Percentiles rank a stretch among this genome's conserved stretches.
phyloP scores from a whole-genome alignment of 352 stramenopile species.

The Phytophthora nicotianae region DNA sequence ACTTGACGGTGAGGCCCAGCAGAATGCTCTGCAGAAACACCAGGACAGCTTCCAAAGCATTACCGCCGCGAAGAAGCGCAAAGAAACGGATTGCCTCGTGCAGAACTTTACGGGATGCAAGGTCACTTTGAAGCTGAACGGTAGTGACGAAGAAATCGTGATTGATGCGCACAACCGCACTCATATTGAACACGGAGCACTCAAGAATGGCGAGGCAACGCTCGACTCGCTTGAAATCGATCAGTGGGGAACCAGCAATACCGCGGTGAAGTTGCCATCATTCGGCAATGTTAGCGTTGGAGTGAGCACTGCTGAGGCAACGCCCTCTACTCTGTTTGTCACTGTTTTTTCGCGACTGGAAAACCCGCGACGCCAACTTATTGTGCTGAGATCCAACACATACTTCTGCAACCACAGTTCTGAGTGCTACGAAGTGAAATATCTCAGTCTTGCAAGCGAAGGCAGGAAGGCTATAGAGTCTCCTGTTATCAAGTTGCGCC shows the following conservation, averaged over 20 bases:
- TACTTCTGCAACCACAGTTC: slow-evolving; percentile 85
- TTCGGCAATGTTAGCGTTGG: slow-evolving; percentile 73
- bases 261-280: slow-evolving; percentile 43
- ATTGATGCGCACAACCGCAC: slow-evolving; percentile 54
- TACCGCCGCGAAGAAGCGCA: slow-evolving; percentile 41
- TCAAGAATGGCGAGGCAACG: slow-evolving; percentile 44
- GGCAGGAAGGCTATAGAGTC: slow-evolving; percentile 57
- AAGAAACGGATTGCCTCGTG: slow-evolving; percentile 61
- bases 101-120: slow-evolving; percentile 78
- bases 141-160: slow-evolving; percentile 44
- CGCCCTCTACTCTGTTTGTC: slow-evolving; percentile 62
- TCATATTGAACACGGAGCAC: slow-evolving; percentile 46
- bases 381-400: slow-evolving; percentile 83
- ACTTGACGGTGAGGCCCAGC: slow-evolving; percentile 63
- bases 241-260: slow-evolving; percentile 58
- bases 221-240: slow-evolving; percentile 62
- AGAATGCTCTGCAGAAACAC: slow-evolving; percentile 67
- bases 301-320: slow-evolving; percentile 42
- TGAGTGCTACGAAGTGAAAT: slow-evolving; percentile 77
- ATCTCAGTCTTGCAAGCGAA: slow-evolving; percentile 60
- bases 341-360: slow-evolving; percentile 75
- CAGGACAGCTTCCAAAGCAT: slow-evolving; percentile 59
- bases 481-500: slow-evolving; percentile 58
- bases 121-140: slow-evolving; percentile 56
- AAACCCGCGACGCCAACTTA: slow-evolving; percentile 58